Conservation (phyloP, 2,329 filamentous ascomycete genomes). For the Botryosphaeria dothidea region DNA sequence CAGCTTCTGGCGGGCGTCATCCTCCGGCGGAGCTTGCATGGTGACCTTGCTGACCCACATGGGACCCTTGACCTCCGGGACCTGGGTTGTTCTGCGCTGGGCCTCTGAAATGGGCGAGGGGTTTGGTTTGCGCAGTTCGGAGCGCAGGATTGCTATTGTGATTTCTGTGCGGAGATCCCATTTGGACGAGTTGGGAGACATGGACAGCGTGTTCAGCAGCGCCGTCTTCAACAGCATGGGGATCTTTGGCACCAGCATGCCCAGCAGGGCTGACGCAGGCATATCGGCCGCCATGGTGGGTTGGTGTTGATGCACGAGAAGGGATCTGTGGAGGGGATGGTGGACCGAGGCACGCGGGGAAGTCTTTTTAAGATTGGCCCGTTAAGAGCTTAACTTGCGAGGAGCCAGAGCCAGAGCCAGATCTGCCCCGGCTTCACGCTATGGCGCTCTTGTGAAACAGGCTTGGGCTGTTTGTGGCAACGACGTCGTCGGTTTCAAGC, state of each 20-base stretch:
- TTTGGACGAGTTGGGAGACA: conserved; percentile 72
- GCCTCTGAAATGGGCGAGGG: conserved; percentile 31
- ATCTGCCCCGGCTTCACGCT: neutral
- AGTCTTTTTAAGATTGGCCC: neutral
- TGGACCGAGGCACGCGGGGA: neutral
- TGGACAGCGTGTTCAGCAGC: conserved; percentile 63
- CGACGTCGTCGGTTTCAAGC: neutral
- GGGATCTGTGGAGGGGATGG: neutral
- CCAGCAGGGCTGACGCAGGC: conserved; percentile 37
- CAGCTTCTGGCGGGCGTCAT: conserved; percentile 59
- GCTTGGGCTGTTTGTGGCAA: neutral
- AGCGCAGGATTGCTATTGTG: conserved; percentile 69
- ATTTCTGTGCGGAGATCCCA: conserved; percentile 77
- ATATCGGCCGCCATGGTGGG: conserved; percentile 24
- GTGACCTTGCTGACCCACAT: conserved; percentile 79
- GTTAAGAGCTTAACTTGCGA: neutral
- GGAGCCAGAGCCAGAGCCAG: neutral
- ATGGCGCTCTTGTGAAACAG: conserved; percentile 2
- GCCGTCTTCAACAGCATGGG: conserved; percentile 65
- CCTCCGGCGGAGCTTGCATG: conserved; percentile 59
- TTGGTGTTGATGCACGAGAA: neutral
- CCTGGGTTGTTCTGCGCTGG: conserved; percentile 64
- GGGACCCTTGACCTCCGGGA: conserved; percentile 70
- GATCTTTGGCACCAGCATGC: conserved; percentile 42
- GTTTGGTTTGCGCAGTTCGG: conserved; percentile 33